Percentiles rank a stretch among this genome's conserved stretches.
Conservation (phyloP, 2,329 filamentous ascomycete genomes). For the Coleophoma cylindrospora region DNA sequence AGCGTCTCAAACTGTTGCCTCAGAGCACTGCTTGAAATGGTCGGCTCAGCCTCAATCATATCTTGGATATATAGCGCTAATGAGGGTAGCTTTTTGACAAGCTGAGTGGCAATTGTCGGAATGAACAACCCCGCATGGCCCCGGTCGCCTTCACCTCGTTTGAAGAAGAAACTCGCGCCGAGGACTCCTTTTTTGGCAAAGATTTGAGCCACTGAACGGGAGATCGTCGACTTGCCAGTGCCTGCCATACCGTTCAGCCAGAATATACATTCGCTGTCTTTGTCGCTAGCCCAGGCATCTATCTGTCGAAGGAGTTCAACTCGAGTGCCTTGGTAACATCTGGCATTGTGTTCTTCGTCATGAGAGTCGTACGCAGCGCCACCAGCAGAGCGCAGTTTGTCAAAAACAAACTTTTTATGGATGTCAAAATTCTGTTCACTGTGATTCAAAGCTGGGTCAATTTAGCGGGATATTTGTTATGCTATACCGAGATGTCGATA, state of each 20-base stretch:
- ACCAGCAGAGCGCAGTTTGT: conserved; percentile 1
- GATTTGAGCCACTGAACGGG: conserved; percentile 4
- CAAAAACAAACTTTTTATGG: too few species aligned
- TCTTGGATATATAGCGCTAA: too few species aligned
- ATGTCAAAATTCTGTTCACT: too few species aligned
- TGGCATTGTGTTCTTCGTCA: conserved; percentile 14
- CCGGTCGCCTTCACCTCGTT: conserved; percentile 24
- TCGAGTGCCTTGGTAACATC: conserved; percentile 20
- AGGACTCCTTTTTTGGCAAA: conserved; percentile 5
- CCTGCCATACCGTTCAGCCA: conserved; percentile 31
- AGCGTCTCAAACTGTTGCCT: too few species aligned
- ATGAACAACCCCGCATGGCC: conserved; percentile 31
- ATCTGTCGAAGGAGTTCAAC: conserved; percentile 20
- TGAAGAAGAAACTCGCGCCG: conserved; percentile 10
- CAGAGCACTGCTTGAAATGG: too few species aligned
- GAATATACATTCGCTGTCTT: conserved; percentile 11
- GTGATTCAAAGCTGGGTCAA: too few species aligned
- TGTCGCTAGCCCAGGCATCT: conserved; percentile 11
- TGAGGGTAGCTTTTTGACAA: conserved; percentile 23
- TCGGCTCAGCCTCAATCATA: too few species aligned
- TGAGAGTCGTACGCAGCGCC: conserved; percentile 16
- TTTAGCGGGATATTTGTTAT: too few species aligned
- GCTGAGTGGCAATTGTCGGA: conserved; percentile 32
- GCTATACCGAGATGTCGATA: too few species aligned
- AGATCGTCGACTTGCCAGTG: conserved; percentile 7